Percentiles rank a stretch among this genome's conserved stretches.
phyloP scores from a whole-genome alignment of 2,329 filamentous ascomycete genomes.

The Geosmithia morbida region DNA sequence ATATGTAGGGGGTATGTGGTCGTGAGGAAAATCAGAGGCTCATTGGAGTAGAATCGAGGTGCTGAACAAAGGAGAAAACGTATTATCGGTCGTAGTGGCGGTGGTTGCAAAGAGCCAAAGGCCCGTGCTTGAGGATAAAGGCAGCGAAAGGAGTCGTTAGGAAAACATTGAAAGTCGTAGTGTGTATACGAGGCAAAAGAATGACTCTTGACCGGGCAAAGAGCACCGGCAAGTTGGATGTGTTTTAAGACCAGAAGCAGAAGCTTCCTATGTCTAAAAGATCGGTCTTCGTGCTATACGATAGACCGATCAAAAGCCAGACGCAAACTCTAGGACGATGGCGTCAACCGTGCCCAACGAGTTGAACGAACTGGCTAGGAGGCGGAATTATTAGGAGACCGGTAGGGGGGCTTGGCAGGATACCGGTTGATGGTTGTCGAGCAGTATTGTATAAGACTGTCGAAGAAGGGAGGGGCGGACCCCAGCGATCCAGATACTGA shows the following conservation, averaged over 20 bases:
- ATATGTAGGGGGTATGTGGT: conserved; percentile 9
- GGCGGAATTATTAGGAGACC: not conserved
- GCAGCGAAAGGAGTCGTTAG: conserved; percentile 26
- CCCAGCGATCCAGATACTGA: not conserved
- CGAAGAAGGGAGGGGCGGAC: not conserved
- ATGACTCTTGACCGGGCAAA: conserved; percentile 9
- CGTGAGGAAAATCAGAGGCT: conserved; percentile 23
- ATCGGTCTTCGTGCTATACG: not conserved
- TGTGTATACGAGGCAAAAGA: conserved; percentile 9
- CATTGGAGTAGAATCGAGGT: conserved; percentile 19
- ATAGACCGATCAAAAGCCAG: not conserved
- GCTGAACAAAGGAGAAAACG: conserved; percentile 17
- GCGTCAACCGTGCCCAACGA: not conserved
- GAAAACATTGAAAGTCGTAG: conserved; percentile 20
- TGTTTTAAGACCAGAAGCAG: conserved; percentile 1
- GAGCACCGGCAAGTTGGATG: not conserved
- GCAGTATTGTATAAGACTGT: not conserved
- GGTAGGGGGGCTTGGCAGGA: not conserved
- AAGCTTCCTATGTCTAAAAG: not conserved
- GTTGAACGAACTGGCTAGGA: not conserved
- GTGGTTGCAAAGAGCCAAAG: conserved; percentile 13
- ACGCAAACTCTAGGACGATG: not conserved
- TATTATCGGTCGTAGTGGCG: conserved; percentile 17
- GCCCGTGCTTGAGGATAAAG: conserved; percentile 13
- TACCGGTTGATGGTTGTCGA: not conserved